Base-by-base conservation (phyloP, 129 eudicot species). In the Chrysanthemum makinoi region DNA sequence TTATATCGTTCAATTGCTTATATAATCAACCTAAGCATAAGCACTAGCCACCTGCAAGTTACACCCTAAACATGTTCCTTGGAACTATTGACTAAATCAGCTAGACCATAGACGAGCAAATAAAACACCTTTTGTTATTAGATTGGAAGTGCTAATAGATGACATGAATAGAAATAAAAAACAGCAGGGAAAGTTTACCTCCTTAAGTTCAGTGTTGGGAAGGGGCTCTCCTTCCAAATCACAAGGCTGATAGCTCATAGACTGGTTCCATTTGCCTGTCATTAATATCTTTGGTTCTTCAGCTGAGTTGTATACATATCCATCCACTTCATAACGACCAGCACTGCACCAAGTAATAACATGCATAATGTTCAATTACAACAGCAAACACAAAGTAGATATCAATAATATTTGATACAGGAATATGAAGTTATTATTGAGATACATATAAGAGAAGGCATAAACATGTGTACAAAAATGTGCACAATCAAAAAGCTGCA, bases 201-300 rank as follows among this genome's bases (percentile, higher is more conserved):
- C 93, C 79, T 87, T 86, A 68, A 94, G 80, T 51, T 89, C 87
- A n/a, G 96, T 83, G 68, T 96, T 89, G 0, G 96, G 86, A 26
- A 87, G 82, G 20, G 96, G 98, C 69, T 94, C 98, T 16, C 98
- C 98, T 75, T 94, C 98, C 62, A 68, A 77, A 70, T 94, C 98
- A 77, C 98, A 94, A 47, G 86, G 93, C 74, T 94, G 98, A 81
- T 89, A 94, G 64, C 90, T 89, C 95, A 93, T 75, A n/a, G 84
- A 76, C 79, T 94, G 93, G 24, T 83, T 87, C 92, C 98, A 94
- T 77, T 94, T 94, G 14, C 96, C 98, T 5, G 96, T 94, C 95
- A 94, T 83, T 81, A 94, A 84, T 33, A 94, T 76, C 76, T 87
- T 94, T 49, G 98, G 98, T 75, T 94, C 98, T 70, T 94, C 98